Evolutionary conservation across 225 moss, liverwort and hornwort genomes (phyloP).

Genomic region (Antitrichia curtipendula): DNA sequence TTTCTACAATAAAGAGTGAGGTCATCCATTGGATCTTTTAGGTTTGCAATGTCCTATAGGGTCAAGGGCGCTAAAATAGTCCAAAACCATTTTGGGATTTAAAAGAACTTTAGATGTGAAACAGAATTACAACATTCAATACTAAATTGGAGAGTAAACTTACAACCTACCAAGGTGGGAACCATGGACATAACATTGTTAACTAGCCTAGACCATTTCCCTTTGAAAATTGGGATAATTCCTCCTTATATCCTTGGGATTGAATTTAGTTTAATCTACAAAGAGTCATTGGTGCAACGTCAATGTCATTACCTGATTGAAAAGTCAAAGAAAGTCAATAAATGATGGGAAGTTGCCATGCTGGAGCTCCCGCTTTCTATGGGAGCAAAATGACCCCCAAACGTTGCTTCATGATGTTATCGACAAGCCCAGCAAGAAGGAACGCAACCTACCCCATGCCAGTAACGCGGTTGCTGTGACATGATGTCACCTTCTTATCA

Average conservation of each 20-base stretch:
- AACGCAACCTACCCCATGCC: not conserved
- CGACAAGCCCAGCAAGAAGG: not conserved
- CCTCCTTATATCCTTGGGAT: accelerated
- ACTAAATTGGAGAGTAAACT: not conserved
- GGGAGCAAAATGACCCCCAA: accelerated
- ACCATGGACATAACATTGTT: not conserved
- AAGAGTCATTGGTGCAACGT: accelerated
- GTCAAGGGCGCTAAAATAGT: not conserved
- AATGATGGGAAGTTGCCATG: not conserved
- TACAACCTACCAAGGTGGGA: accelerated
- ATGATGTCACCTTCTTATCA: not conserved
- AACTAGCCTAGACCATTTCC: not conserved
- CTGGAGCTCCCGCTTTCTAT: accelerated
- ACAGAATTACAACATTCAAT: accelerated
- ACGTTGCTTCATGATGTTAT: not conserved
- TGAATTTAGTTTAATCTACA: not conserved
- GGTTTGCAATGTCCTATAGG: accelerated
- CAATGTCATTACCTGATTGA: not conserved
- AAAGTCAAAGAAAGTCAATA: not conserved
- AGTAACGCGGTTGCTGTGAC: not conserved
- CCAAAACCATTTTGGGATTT: accelerated
- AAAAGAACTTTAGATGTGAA: accelerated
- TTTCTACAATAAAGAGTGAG: accelerated
- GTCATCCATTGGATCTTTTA: not conserved
- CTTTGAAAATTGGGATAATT: not conserved